Evolutionary conservation across 2,329 filamentous ascomycete genomes (phyloP), one percentile per base, ranked within the genome.

Genomic region (Chrysoporthe cubensis): DNA sequence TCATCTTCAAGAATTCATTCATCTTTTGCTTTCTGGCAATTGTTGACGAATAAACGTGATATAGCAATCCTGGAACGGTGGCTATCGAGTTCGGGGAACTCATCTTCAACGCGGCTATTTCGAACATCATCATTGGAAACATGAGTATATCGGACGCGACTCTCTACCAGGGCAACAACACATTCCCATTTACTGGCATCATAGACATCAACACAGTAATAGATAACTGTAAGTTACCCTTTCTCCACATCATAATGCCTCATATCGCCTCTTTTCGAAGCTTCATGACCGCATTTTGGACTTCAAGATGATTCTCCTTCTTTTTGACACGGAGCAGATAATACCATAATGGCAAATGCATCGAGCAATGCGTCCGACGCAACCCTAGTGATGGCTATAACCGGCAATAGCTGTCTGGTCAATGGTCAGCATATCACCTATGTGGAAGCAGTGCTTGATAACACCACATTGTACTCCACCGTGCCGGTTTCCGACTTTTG

Each of bases 91-190:
- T 58, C n/a, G 63, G 63, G 46, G 63, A 65, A 2, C 54, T 65
- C 21, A 59, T 65, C 32, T 65, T 65, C 54, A 50, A 65, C 34
- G 56, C 63, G 2, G 56, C 54, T 16, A 65, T 65, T 32, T 18
- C 63, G 11, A 32, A 65, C 18, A 50, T 65, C 32, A 34, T 26
- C 3, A 65, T 65, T 7, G 63, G 63, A 1, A 65, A 65, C 44
- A 58, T 65, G 54, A 59, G 42, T n/a, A 46, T 65, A 3, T 59
- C 63, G n/a, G 37, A 59, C 26, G 54, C 63, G 4, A 59, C 42
- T 16, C 54, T 65, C n/a, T 34, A 48, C 21, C 63, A 58, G 32
- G 63, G 63, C 16, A 65, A 65, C 34, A 65, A 65, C 9, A 65
- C 63, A 9, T 40, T 65, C n/a, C 63, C 63, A 8, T 65, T 65